Percentiles rank a stretch among this genome's conserved stretches.
phyloP scores from a whole-genome alignment of 148 eudicot genomes.

The Persicaria tinctoria region DNA sequence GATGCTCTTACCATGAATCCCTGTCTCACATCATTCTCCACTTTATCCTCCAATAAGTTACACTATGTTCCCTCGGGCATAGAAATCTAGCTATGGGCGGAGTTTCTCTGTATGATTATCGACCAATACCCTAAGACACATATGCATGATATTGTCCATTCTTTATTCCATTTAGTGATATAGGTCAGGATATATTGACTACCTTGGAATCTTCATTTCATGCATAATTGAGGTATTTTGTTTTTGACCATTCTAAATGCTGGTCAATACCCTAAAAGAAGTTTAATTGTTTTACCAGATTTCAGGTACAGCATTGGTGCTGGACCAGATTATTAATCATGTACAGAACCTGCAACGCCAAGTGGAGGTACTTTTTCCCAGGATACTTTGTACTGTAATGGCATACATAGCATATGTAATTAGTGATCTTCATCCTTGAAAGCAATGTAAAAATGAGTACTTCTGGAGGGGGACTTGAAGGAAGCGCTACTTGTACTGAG shows the following conservation, averaged over 20 bases:
- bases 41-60: background rate
- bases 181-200: background rate
- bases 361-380: constrained; percentile 64
- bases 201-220: background rate
- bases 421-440: constrained; percentile 3
- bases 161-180: background rate
- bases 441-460: constrained; percentile 11
- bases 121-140: background rate
- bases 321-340: constrained; percentile 96
- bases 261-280: constrained; percentile 9
- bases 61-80: background rate
- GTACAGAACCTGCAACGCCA: constrained; percentile 92
- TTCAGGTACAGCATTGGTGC: constrained; percentile 87
- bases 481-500: background rate
- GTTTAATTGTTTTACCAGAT: constrained; percentile 43
- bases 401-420: background rate
- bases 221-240: background rate
- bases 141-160: background rate
- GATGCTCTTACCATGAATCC: too few relatives aligned
- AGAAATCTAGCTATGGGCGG: background rate
- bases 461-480: background rate
- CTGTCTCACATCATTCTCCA: background rate
- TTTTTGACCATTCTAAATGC: background rate
- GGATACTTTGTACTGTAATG: background rate
- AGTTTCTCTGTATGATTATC: background rate